These are phyloP conservation scores for Suhomyces panamericanus DNA, from an alignment of 1,139 yeast species.

Conservation along the genomic window DNA sequence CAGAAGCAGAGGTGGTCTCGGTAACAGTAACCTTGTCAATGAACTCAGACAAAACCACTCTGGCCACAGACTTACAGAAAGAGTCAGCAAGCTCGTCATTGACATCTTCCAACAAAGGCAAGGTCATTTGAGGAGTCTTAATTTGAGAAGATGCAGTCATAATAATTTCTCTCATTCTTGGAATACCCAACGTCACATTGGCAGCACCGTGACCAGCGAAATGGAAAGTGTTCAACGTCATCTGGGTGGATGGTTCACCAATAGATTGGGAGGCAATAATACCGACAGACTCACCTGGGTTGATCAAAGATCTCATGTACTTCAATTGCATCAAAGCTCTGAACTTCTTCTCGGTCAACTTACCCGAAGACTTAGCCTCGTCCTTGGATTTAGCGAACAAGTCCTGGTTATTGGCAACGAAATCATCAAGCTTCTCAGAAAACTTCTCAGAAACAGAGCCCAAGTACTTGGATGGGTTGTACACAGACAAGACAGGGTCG, in stretches of 20 bases:
- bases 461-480: conserved; percentile 82
- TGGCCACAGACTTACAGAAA: conserved; percentile 88
- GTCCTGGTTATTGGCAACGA: conserved; percentile 54
- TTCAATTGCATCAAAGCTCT: conserved; percentile 96
- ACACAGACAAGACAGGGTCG: conserved; percentile 86
- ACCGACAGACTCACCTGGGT: conserved; percentile 99
- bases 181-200: conserved; percentile 98
- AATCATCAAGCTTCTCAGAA: conserved; percentile 74
- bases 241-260: conserved; percentile 99
- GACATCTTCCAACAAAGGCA: conserved; percentile 80
- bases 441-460: conserved; percentile 94
- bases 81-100: conserved; percentile 85
- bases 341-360: conserved; percentile 81
- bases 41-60: conserved; percentile 82
- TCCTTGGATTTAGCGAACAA: conserved; percentile 56
- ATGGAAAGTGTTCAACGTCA: conserved; percentile 99
- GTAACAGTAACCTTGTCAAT: conserved; percentile 83
- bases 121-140: conserved; percentile 97
- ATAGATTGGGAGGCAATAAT: conserved; percentile 97
- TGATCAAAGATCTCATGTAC: conserved; percentile 91
- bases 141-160: conserved; percentile 97
- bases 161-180: conserved; percentile 99
- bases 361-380: conserved; percentile 46
- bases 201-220: conserved; percentile 99
- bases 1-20: conserved; percentile 72